Evolutionary conservation across 495 filamentous ascomycete species (phyloP), one percentile per base, ranked within the genome.

Genomic region (Hyaloscypha finlandica): DNA sequence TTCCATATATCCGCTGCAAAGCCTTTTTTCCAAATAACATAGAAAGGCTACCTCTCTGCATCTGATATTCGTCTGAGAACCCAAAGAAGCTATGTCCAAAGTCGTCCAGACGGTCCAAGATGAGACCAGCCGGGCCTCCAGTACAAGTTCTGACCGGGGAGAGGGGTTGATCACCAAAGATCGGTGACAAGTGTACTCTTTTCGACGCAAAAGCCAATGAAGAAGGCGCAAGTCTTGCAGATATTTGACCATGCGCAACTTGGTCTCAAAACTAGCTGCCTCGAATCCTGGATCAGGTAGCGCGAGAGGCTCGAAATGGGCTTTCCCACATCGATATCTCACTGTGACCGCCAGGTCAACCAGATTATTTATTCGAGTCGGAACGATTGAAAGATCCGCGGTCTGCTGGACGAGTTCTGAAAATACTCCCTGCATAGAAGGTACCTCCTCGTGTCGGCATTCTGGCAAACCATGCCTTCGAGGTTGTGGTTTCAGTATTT

Each of bases 211-310:
- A 29, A 56, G 53, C 53, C 53, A 56, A 29, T 31, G 20, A 8
- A 56, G 6, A 56, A 56, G 29, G 6, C 53, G 53, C 8, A 56
- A 4, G 8, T 12, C 53, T 56, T 56, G 53, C 29, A 56, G 19
- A 56, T 56, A 56, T 56, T 25, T 29, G 19, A 56, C 53, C 53
- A 56, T 56, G 5, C 22, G 53, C 22, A 56, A 31, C 16, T 29
- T 56, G 16, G 53, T 56, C 29, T 29, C 22, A 14, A 56, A 14
- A 30, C 20, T 14, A 56, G 53, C 53, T 6, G 20, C 53, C 16
- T 56, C 53, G 53, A 56, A 56, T 6, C 1, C 53, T 4, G 29
- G 8, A 31, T 56, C 53, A 9, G 53, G 53, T 29, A 56, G 4
- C 5, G 53, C 53, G 5, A 56, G 22, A 9, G 29, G 19, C 29